Percentiles rank a stretch among this genome's conserved stretches.
Conservation (phyloP, 2,329 filamentous ascomycete genomes). For the Colletotrichum navitas region DNA sequence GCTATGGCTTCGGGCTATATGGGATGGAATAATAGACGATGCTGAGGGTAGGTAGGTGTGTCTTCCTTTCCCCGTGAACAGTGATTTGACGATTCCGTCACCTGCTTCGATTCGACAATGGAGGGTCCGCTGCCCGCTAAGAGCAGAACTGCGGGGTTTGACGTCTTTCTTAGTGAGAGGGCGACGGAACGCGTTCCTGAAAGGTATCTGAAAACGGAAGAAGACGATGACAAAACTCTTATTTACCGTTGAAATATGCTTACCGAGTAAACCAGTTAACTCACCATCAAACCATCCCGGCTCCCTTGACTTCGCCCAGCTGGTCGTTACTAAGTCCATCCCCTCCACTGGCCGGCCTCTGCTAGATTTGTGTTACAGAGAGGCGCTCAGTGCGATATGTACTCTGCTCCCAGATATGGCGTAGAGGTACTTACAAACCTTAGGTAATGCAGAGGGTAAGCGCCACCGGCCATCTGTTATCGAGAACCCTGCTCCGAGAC, state of each 20-base stretch:
- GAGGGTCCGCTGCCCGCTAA: background rate
- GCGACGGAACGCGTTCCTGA: background rate
- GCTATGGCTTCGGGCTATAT: no score
- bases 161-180: background rate
- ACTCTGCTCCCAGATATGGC: background rate
- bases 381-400: background rate
- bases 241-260: no score
- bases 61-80: background rate
- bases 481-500: constrained; percentile 11
- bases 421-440: background rate
- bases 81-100: background rate
- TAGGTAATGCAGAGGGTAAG: background rate
- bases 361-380: background rate
- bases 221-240: background rate
- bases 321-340: background rate
- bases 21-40: background rate
- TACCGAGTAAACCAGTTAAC: no score
- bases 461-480: constrained; percentile 4
- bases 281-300: background rate
- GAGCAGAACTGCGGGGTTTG: constrained; percentile 9
- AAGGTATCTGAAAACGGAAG: background rate
- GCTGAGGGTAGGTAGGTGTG: background rate
- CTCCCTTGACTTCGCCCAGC: background rate
- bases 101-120: background rate
- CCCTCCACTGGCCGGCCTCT: background rate